Base-by-base conservation (phyloP, 169 alveolate species). In the Plasmodium sp. region DNA sequence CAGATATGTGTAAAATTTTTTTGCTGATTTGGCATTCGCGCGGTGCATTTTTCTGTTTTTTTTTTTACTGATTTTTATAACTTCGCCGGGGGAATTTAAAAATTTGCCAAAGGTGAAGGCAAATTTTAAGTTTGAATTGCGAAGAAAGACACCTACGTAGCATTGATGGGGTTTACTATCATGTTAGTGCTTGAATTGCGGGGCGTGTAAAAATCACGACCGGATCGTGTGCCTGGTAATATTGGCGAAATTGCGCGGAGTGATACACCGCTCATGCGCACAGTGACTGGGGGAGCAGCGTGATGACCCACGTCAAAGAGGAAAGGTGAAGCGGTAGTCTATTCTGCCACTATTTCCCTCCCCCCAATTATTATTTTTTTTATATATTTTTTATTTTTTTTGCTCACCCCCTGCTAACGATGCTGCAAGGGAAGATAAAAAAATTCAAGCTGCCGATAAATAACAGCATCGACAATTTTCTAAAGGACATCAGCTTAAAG, bases 391-490 rank as follows among this genome's bases (percentile, higher is more conserved):
- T 62, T 62, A 1, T 62, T 62, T 62, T 62, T 18, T n/a, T 62
- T 67, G 41, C 77, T 22, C 2, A 3, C 9, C 39, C 41, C 3
- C 43, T 67, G 12, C 16, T 9, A 75, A 85, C 54, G 33, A 90
- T 90, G 94, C 27, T 90, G 67, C 92, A 90, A 51, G 94, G 94
- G 82, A 90, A 72, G 84, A 90, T 90, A 39, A 90, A 90, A 81
- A 90, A 90, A 54, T 90, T 90, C 82, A 90, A 90, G 54, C 22
- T 90, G 1, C 94, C 94, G 12, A 41, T 90, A 16, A 72, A 90
- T 33, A 90, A 90, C 71, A 79, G 27, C 34, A 43, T 90, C n/a
- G 94, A 90, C 22, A 90, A 79, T 79, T 90, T 90, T 90, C 39
- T 90, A 71, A 81, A 90, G 74, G 94, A 90, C 74, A 79, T 80